Evolutionary conservation across 768 basidiomycete species (phyloP).

Genomic region (Hemileccinum rubropunctum): DNA sequence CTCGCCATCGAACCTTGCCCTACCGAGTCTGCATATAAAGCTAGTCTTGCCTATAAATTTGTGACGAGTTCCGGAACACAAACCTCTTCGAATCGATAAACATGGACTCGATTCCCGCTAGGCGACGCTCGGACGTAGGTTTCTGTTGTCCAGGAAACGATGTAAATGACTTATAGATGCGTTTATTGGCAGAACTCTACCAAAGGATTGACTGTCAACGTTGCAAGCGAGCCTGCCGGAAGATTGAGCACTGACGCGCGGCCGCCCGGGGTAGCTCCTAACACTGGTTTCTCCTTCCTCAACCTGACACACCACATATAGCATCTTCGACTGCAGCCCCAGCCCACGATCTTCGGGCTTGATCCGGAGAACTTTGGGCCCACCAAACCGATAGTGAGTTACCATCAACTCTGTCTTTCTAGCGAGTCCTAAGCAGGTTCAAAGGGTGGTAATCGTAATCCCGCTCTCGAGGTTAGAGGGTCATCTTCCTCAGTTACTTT

Average conservation of each 20-base stretch:
- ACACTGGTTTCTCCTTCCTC: neutral
- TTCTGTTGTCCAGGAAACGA: neutral
- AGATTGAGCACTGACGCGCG: neutral
- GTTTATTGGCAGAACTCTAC: conserved; percentile 6
- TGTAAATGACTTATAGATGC: neutral
- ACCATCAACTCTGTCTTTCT: neutral
- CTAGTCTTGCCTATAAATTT: neutral
- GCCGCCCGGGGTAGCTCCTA: conserved; percentile 4
- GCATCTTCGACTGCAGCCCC: conserved; percentile 1
- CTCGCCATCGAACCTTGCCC: neutral
- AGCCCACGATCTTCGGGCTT: conserved; percentile 12
- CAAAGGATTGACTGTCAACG: neutral
- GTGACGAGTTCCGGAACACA: neutral
- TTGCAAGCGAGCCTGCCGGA: neutral
- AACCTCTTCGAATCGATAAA: neutral
- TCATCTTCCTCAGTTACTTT: neutral
- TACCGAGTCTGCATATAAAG: conserved; percentile 12
- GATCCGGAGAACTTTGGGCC: neutral
- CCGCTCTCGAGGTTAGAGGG: conserved; percentile 9
- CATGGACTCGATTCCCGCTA: conserved; percentile 1
- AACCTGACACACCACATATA: conserved; percentile 3
- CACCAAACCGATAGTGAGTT: conserved; percentile 9
- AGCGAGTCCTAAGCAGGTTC: neutral
- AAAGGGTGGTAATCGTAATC: neutral
- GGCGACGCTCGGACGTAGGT: conserved; percentile 12